Evolutionary conservation across 495 filamentous ascomycete genomes (phyloP).

Genomic region (Daldinia concentrica): DNA sequence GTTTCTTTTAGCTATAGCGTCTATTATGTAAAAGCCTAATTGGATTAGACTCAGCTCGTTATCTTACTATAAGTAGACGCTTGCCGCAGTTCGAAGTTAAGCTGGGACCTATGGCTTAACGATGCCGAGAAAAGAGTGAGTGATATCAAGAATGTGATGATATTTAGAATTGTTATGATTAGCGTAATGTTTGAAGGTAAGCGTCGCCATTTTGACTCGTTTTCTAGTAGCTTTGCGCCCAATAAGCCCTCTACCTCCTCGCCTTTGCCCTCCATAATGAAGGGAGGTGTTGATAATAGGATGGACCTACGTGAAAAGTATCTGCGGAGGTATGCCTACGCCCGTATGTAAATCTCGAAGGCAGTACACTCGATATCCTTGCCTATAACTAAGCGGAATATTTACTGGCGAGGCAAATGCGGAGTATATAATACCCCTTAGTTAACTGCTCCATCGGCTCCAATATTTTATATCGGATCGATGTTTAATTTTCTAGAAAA

Average conservation of each 20-base stretch:
- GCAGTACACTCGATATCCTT: not conserved
- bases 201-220: not conserved
- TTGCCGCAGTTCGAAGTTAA: slow-evolving; percentile 26
- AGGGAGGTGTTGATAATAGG: not conserved
- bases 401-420: not conserved
- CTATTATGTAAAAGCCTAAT: not conserved
- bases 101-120: not conserved
- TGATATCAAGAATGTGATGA: slow-evolving; percentile 24
- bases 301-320: not conserved
- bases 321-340: not conserved
- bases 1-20: not conserved
- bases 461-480: not conserved
- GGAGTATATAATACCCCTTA: not conserved
- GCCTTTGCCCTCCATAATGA: slow-evolving; percentile 1
- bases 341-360: not conserved
- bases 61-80: slow-evolving; percentile 35
- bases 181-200: not conserved
- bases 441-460: not conserved
- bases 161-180: slow-evolving; percentile 20
- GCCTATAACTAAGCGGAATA: not conserved
- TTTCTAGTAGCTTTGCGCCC: slow-evolving; percentile 8
- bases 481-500: not conserved
- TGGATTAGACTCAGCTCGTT: not conserved
- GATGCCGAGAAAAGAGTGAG: slow-evolving; percentile 23
- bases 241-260: slow-evolving; percentile 20